Evolutionary conservation across 345 rosid genomes (phyloP).

Genomic region (Melaleuca quinquenervia): DNA sequence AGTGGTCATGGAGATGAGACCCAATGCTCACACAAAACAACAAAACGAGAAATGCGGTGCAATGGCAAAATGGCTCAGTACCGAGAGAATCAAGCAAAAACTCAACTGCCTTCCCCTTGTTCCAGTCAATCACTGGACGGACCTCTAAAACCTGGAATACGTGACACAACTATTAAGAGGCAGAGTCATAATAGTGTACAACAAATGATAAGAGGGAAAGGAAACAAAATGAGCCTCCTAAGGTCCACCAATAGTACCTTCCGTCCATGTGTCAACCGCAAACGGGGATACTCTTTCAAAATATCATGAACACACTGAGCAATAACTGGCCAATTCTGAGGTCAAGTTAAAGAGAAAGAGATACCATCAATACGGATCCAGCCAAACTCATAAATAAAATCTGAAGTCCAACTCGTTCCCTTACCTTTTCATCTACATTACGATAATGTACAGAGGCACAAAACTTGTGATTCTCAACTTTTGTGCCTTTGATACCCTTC

Average conservation of each 20-base stretch:
- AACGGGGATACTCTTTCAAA: conserved; percentile 67
- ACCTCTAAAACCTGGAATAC: conserved; percentile 77
- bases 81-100: conserved; percentile 90
- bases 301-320: conserved; percentile 86
- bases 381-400: neutral
- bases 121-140: conserved; percentile 93
- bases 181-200: neutral
- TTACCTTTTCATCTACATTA: conserved; percentile 87
- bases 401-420: neutral
- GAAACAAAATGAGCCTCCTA: neutral
- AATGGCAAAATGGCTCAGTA: conserved; percentile 4
- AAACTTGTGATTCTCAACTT: conserved; percentile 94
- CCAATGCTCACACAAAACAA: neutral
- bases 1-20: neutral
- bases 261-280: conserved; percentile 68
- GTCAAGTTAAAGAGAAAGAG: neutral
- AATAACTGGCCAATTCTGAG: conserved; percentile 67
- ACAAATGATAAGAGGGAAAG: neutral
- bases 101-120: conserved; percentile 92
- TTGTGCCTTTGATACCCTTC: conserved; percentile 60
- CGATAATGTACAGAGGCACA: conserved; percentile 96
- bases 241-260: conserved; percentile 17
- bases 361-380: neutral
- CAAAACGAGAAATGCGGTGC: neutral
- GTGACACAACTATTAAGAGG: neutral